These are phyloP conservation scores for Aspergillus pseudoglaucus DNA, from an alignment of 2,329 filamentous ascomycete genomes.

Conservation along the genomic window DNA sequence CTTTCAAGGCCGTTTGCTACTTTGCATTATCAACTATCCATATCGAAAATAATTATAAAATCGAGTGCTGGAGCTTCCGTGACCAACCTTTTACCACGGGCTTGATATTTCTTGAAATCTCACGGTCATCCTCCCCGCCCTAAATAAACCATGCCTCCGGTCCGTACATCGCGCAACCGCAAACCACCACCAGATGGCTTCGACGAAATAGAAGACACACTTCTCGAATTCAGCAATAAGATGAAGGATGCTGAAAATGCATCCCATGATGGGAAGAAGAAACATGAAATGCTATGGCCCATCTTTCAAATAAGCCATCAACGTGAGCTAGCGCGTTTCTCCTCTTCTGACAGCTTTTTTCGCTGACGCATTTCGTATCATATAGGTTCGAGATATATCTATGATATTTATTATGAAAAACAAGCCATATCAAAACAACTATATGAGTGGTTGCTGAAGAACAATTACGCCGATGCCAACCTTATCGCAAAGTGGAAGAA, in stretches of 20 bases:
- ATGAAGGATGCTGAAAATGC: slow-evolving; percentile 83
- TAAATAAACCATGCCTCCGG: slow-evolving; percentile 49
- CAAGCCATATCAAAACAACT: slow-evolving; percentile 87
- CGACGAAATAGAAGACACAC: slow-evolving; percentile 62
- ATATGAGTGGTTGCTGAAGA: slow-evolving; percentile 96
- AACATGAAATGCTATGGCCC: slow-evolving; percentile 91
- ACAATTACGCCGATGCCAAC: slow-evolving; percentile 88
- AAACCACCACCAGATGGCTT: slow-evolving; percentile 62
- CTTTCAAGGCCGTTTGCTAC: too few relatives aligned
- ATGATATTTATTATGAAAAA: slow-evolving; percentile 96
- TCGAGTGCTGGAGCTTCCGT: too few relatives aligned
- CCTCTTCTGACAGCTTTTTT: neutral
- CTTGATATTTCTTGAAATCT: neutral
- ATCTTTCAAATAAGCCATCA: slow-evolving; percentile 97
- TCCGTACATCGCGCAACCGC: slow-evolving; percentile 54
- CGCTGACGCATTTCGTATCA: slow-evolving; percentile 1
- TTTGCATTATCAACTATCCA: neutral
- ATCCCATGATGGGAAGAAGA: slow-evolving; percentile 69
- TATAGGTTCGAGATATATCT: slow-evolving; percentile 73
- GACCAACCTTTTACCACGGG: neutral
- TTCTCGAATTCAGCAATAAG: slow-evolving; percentile 61
- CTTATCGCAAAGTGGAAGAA: slow-evolving; percentile 99
- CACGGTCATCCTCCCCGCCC: neutral
- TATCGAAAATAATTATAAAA: too few relatives aligned
- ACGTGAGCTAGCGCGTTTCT: slow-evolving; percentile 48